Conservation (phyloP, 192 early-diverging fungal genomes). For the Coemansia sp. region DNA sequence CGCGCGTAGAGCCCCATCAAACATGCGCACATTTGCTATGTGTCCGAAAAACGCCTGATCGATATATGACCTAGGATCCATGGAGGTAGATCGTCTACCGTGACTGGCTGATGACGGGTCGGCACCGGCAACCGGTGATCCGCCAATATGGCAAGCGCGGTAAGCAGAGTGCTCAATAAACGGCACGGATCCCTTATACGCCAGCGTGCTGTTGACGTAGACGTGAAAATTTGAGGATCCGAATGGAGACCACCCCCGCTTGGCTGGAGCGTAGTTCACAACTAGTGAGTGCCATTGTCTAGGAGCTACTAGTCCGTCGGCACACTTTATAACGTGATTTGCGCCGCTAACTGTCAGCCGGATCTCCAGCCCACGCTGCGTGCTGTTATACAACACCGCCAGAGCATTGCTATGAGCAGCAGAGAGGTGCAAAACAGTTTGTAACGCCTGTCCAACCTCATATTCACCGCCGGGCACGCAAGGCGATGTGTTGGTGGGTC, state of each 20-base stretch:
- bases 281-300: constrained; percentile 32
- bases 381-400: constrained; percentile 13
- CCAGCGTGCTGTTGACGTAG: constrained; percentile 30
- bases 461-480: not conserved
- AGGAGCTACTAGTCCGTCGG: constrained; percentile 18
- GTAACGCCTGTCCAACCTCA: not conserved
- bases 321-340: constrained; percentile 20
- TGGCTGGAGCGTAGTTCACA: constrained; percentile 35
- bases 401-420: constrained; percentile 2
- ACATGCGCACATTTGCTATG: constrained; percentile 40
- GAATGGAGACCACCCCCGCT: constrained; percentile 53
- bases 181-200: constrained; percentile 33
- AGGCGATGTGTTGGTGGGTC: constrained; percentile 2
- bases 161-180: constrained; percentile 33
- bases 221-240: constrained; percentile 39
- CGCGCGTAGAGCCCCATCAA: constrained; percentile 30
- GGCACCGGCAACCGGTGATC: constrained; percentile 10
- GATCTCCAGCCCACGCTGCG: constrained; percentile 20
- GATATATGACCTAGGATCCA: not conserved
- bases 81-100: not conserved
- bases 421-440: constrained; percentile 20
- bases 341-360: constrained; percentile 17
- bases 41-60: constrained; percentile 18
- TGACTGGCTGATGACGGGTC: not conserved
- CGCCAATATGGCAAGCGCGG: constrained; percentile 34